Conservation (phyloP, 208 protist species). For the Tetramitus jugosus region DNA sequence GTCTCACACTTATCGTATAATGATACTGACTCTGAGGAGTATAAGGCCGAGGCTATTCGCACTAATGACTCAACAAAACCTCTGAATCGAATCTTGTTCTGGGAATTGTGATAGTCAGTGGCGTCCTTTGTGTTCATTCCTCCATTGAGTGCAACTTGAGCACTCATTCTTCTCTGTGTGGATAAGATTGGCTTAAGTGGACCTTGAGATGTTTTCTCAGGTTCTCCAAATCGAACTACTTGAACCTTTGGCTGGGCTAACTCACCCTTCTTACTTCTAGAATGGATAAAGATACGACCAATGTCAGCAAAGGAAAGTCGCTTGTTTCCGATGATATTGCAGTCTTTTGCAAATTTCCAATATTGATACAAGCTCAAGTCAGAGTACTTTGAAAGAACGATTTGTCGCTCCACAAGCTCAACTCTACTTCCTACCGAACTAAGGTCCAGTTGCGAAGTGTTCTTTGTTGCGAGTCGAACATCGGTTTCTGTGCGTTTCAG, state of each 20-base stretch:
- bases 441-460: too few species aligned
- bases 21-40: background rate
- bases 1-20: too few species aligned
- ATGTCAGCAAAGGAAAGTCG: background rate
- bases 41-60: constrained; percentile 41
- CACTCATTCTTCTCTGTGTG: background rate
- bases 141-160: too few species aligned
- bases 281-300: constrained; percentile 6
- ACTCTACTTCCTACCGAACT: background rate
- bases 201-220: too few species aligned
- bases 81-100: constrained; percentile 39
- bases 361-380: background rate
- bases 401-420: background rate
- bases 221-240: too few species aligned
- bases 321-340: background rate
- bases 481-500: too few species aligned
- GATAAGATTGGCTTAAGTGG: too few species aligned
- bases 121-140: background rate
- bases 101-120: background rate
- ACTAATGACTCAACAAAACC: constrained; percentile 67
- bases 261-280: background rate
- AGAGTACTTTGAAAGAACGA: background rate
- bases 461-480: too few species aligned
- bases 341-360: constrained; percentile 11
- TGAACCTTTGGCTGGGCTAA: too few species aligned